Evolutionary conservation across 768 basidiomycete genomes (phyloP), one percentile per base, ranked within the genome.

Genomic region (Ramaria sp.): DNA sequence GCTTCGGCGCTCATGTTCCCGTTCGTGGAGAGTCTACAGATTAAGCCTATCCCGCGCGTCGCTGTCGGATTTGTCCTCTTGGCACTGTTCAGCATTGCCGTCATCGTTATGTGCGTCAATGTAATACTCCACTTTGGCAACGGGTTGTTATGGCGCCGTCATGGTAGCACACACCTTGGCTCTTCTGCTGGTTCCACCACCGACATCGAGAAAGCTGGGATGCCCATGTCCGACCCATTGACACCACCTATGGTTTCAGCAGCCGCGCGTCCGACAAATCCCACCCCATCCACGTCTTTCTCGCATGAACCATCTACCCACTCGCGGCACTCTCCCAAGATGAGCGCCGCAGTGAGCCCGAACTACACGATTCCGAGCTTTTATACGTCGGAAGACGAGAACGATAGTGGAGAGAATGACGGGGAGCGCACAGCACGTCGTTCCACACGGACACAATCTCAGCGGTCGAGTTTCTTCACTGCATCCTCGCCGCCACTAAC

Each of bases 1-100:
- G 84, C 80, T 56, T 82, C 83, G 27, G 85, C 81, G 6, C 66
- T 91, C 20, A 72, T 88, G 72, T 78, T 95, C 60, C 81, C 88
- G 0, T 96, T 93, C 68, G 71, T 91, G 48, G 77, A 88, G 60
- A 71, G 69, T 9, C 65, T 92, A 24, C 68, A 74, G 6, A 76
- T 93, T 34, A 70, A 75, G 17, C 75, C 91, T 41, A 95, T 95
- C 62, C 83, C 88, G 1, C 80, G 91, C 19, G 86, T 88, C 1
- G 84, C 79, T 34, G 83, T 96, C 56, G 91, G 91, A 20, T 76
- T 88, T 57, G 77, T 91, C 60, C 75, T 81, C 39, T 81, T 83
- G 12, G 79, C 86, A 33, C 74, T 91, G 38, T 86, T 82, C 66
- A 84, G 86, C 13, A 70, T 89, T 39, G 78, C 88, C 0, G 76